Base-by-base conservation (phyloP, 108 stramenopile species). In the Fistulifera pelliculosa region DNA sequence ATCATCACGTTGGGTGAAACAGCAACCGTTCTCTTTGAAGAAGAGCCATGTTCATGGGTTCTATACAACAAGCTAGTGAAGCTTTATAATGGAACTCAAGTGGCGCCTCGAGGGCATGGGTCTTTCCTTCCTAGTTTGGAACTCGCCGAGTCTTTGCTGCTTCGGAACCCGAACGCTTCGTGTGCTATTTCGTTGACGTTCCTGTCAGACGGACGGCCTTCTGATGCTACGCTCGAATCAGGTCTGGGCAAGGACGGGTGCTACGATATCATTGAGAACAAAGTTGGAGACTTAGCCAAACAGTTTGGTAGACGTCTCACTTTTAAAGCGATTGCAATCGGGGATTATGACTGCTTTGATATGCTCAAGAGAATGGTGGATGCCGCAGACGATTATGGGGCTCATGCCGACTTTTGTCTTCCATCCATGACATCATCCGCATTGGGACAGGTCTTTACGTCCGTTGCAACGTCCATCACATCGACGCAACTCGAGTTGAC, bases 191-290 rank as follows among this genome's bases (percentile, higher is more conserved):
- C 59, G 10, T 62, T 62, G 41, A 15, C 52, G 23, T 77, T 83
- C 45, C 52, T 83, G 10, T 71, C 73, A 6, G 81, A 83, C 52
- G 77, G 81, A 8, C 38, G 38, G 27, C 77, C 81, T 10, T 68
- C 70, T 0, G 81, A 83, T 64, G 56, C 65, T 27, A 11, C 40
- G 0, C 23, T 13, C n/a, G 11, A 17, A 35, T 3, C 31, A 6
- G 31, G 31, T 16, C 2, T 35, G 48, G 21, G 16, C 4, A 21
- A 52, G 0, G 56, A 66, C 41, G 31, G 31, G 8, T 35, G 31
- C 8, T 35, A 35, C 8, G 31, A 35, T n/a, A 35, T 35, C 6
- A 49, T 60, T n/a, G 23, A 18, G 8, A 49, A 49, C 21, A 64
- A 41, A 28, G 49, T 68, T 1, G 58, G 47, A 7, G 22, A 35